These are phyloP conservation scores for Aspergillus neoniger DNA, from an alignment of 2,329 filamentous ascomycete genomes.

Conservation along the genomic window DNA sequence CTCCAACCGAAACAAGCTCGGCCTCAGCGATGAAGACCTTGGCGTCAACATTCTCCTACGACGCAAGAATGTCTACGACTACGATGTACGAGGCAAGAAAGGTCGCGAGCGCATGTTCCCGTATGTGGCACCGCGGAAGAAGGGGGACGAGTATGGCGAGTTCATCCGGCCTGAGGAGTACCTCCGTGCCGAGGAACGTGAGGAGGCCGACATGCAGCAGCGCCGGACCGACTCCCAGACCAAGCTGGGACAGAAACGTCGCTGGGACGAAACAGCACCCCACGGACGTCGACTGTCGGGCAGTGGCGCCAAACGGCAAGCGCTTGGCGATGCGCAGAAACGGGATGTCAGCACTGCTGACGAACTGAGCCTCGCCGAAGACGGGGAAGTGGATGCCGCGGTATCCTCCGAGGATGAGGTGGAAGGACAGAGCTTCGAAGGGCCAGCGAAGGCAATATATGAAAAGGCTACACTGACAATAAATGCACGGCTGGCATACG, in stretches of 20 bases:
- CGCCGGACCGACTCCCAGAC: constrained; percentile 58
- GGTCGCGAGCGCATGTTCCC: constrained; percentile 93
- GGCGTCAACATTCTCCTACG: constrained; percentile 89
- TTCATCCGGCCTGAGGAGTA: constrained; percentile 93
- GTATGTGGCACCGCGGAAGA: constrained; percentile 74
- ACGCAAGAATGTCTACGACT: constrained; percentile 89
- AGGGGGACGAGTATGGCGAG: constrained; percentile 90
- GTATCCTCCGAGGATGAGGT: constrained; percentile 57
- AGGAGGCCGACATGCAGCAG: constrained; percentile 68
- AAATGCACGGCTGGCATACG: constrained; percentile 76
- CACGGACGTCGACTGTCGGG: constrained; percentile 42
- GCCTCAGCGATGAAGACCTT: constrained; percentile 83
- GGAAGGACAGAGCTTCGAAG: constrained; percentile 54
- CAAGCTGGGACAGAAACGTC: constrained; percentile 84
- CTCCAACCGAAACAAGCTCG: constrained; percentile 79
- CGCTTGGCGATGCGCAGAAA: constrained; percentile 34
- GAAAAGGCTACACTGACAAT: constrained; percentile 65
- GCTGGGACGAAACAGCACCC: constrained; percentile 74
- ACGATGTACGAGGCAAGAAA: constrained; percentile 85
- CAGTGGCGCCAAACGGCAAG: constrained; percentile 61
- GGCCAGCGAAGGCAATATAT: constrained; percentile 75
- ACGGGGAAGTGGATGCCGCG: constrained; percentile 61
- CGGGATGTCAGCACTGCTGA: constrained; percentile 51
- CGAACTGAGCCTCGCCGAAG: constrained; percentile 48
- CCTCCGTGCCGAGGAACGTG: constrained; percentile 85